These are phyloP conservation scores for Prunus yedoensis DNA, from an alignment of 331 rosid genomes.

Conservation along the genomic window DNA sequence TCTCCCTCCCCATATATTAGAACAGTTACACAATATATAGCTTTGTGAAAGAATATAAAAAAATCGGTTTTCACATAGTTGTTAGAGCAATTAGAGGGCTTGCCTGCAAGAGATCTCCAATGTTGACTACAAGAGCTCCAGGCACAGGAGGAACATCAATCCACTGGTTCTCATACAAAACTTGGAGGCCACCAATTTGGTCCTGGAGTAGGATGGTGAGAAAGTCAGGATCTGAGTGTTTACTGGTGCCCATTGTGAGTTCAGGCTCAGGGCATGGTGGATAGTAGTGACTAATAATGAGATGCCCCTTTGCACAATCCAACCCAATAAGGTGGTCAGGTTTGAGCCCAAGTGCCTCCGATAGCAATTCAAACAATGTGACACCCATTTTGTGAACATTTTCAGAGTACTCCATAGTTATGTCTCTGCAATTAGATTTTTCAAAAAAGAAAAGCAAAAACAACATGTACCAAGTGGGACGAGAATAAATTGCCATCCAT, in stretches of 20 bases:
- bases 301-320: slow-evolving; percentile 2
- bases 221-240: slow-evolving; percentile 22
- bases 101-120: slow-evolving; percentile 33
- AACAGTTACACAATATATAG: background rate
- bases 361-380: slow-evolving; percentile 9
- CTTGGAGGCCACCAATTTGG: slow-evolving; percentile 27
- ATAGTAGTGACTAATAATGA: slow-evolving; percentile 20
- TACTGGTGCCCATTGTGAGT: slow-evolving; percentile 17
- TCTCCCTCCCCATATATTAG: too few relatives aligned
- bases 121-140: slow-evolving; percentile 15
- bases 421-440: slow-evolving; percentile 23
- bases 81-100: background rate
- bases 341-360: slow-evolving; percentile 26
- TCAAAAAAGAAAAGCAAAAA: background rate
- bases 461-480: background rate
- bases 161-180: slow-evolving; percentile 5
- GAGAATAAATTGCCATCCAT: background rate
- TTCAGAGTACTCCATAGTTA: slow-evolving; percentile 1
- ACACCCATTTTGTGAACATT: slow-evolving; percentile 7
- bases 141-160: slow-evolving; percentile 14
- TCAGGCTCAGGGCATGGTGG: slow-evolving; percentile 37
- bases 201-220: slow-evolving; percentile 32
- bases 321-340: background rate
- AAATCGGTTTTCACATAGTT: background rate
- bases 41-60: background rate